Evolutionary conservation across 495 filamentous ascomycete genomes (phyloP).

Genomic region (Talaromyces thailandensis): DNA sequence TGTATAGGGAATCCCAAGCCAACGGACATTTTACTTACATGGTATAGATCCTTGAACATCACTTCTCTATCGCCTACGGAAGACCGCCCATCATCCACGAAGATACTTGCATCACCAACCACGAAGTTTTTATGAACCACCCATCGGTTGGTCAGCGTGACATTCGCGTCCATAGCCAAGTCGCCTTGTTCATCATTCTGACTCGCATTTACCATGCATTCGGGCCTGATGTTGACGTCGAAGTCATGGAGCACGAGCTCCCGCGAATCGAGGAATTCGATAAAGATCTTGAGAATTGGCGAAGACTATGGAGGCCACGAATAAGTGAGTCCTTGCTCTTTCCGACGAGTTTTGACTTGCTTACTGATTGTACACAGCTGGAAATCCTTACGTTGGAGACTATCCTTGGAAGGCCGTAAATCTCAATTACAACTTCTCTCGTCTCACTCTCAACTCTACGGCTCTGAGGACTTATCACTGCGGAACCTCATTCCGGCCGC

Average conservation of each 20-base stretch:
- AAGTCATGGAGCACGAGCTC: conserved; percentile 38
- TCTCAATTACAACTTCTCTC: conserved; percentile 46
- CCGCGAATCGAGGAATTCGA: conserved; percentile 36
- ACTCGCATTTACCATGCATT: conserved; percentile 48
- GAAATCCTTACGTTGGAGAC: conserved; percentile 41
- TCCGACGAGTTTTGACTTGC: neutral
- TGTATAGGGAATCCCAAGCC: conserved; percentile 7
- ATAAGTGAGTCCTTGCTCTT: conserved; percentile 25
- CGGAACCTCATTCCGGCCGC: conserved; percentile 33
- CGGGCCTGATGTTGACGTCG: conserved; percentile 47
- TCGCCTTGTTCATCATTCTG: conserved; percentile 49
- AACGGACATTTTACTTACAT: neutral
- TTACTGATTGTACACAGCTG: conserved; percentile 23
- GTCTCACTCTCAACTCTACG: conserved; percentile 48
- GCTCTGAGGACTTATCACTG: conserved; percentile 46
- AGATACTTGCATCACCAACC: conserved; percentile 40
- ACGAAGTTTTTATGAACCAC: conserved; percentile 38
- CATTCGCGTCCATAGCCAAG: conserved; percentile 45
- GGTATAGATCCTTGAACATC: conserved; percentile 40
- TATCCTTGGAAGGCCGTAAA: conserved; percentile 45
- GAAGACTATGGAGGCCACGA: conserved; percentile 38
- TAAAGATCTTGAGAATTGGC: conserved; percentile 34
- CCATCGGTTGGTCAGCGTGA: conserved; percentile 40
- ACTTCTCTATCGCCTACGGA: conserved; percentile 47
- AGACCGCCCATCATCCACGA: conserved; percentile 48